Evolutionary conservation across 1,284 basidiomycete genomes (phyloP), one percentile per base, ranked within the genome.

Genomic region (Papiliotrema laurentii): DNA sequence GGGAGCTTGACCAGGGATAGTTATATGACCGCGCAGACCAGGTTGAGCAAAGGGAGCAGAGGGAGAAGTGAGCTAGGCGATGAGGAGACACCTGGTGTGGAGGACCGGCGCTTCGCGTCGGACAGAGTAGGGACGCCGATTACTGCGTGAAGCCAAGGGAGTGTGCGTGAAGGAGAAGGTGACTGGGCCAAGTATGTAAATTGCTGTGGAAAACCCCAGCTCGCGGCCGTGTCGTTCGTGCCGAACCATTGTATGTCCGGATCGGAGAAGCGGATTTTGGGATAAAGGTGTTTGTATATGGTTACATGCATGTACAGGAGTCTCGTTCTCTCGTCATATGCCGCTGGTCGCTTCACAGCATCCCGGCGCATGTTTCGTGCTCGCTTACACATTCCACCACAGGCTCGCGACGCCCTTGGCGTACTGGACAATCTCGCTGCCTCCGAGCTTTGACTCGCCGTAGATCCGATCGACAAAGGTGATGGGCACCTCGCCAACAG

Each of bases 391-490:
- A 35, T 80, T 76, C 41, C 79, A 81, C 74, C 91, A 92, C 34
- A 93, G 72, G 36, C 78, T 74, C 81, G 84, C 90, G 2, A 94
- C 87, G 3, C 90, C 90, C 71, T 87, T 87, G 5, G 81, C 84
- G 64, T 93, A 94, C n/a, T 82, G 82, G 4, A 93, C 86, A 58
- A 94, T 80, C 75, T 94, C 90, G 65, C 86, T 84, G 27, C 88
- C 86, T 19, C 87, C 87, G 31, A 94, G 77, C 74, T 94, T 94
- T 69, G 86, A 89, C 73, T 93, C 89, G 3, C 90, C 90, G 69
- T 86, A 93, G 60, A 94, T 84, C 33, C 90, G 81, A 74, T 94
- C 90, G 28, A 91, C 89, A 67, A 94, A 94, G 1, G 89, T 93
- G 61, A 94, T 94, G 0, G 90, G 90, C 39, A 93, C 81, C 70